Evolutionary conservation across 1,284 basidiomycete species (phyloP), one percentile per base, ranked within the genome.

Genomic region (Tilletia horrida): DNA sequence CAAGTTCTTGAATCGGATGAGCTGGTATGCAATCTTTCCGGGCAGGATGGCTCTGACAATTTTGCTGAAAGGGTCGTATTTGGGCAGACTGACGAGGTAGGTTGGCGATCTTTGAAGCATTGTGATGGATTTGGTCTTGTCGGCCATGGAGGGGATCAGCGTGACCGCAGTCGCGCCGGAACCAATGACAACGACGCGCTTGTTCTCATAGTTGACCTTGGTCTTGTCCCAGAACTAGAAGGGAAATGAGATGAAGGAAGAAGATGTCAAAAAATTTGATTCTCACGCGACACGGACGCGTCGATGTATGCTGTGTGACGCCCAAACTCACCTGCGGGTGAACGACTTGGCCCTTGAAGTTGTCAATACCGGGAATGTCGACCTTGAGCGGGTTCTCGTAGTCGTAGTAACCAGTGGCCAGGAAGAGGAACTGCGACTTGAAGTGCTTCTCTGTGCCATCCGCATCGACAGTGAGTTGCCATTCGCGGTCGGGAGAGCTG

Each of bases 41-140:
- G 79, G 81, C 8, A 82, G 63, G n/a, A 73, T 69, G 25, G 71
- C 70, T 45, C 77, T 73, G 62, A 77, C 62, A 44, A 80, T 61
- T 50, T 71, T 67, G 29, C 73, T 71, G 59, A 74, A 71, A 9
- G 69, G 69, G 48, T 79, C 76, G 45, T 67, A 65, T 47, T 73
- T 74, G 21, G 80, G 76, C n/a, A 80, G 69, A 35, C 70, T 67
- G 50, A 77, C 57, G 65, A 80, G 73, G 70, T 82, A 82, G 44
- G 75, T 72, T 31, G 81, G 81, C 7, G 73, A 75, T 29, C 81
- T 73, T 67, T 82, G 81, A n/a, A 82, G 71, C 43, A 82, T 68
- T 9, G 81, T 82, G 52, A 82, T 72, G 40, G 74, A 69, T 66
- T 71, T 68, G 45, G 78, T 72, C 11, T 69, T 62, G 23, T 69